phyloP scores from a whole-genome alignment of 129 eudicot genomes.

The Ambrosia trifida region DNA sequence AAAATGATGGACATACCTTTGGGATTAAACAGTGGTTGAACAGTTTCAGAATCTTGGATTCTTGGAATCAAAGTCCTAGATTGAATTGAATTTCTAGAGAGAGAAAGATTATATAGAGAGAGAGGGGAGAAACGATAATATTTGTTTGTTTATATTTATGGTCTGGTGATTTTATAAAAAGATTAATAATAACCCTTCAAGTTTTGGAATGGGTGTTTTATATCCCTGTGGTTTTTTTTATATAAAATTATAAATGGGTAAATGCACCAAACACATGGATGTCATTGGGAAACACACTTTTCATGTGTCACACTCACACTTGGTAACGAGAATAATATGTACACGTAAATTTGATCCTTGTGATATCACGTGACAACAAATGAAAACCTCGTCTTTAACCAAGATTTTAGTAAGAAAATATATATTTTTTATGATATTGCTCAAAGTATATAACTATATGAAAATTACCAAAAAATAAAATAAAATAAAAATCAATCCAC shows the following conservation, averaged over 20 bases:
- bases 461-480: no score
- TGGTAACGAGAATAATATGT: not conserved
- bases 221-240: conserved; percentile 2
- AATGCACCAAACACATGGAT: not conserved
- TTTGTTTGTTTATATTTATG: conserved; percentile 3
- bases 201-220: not conserved
- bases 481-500: no score
- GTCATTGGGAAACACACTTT: not conserved
- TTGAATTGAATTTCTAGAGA: conserved; percentile 3
- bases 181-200: not conserved
- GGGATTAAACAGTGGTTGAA: conserved; percentile 23
- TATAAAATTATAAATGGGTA: not conserved
- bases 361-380: not conserved
- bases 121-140: not conserved
- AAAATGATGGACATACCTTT: conserved; percentile 12
- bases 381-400: not conserved
- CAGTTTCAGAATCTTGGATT: conserved; percentile 7
- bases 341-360: not conserved
- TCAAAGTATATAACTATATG: no score
- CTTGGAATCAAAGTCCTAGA: conserved; percentile 21
- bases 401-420: no score
- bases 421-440: no score
- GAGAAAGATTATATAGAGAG: not conserved
- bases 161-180: not conserved
- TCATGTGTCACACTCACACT: conserved; percentile 9